Conservation (phyloP, 2,329 filamentous ascomycete genomes). For the Bipolaris oryzae region DNA sequence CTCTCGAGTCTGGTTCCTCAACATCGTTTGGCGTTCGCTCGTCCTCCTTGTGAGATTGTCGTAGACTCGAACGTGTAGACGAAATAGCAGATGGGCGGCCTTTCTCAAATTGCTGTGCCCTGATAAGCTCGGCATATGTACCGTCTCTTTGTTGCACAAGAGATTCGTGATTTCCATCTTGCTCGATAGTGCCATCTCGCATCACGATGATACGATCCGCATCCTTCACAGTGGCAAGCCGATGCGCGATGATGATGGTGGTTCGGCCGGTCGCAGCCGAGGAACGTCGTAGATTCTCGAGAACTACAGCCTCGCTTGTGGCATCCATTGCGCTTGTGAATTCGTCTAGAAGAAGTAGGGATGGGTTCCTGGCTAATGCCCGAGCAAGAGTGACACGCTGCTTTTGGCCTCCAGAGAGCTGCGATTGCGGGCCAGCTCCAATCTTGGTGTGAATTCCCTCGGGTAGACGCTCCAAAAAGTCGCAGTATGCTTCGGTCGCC, state of each 20-base stretch:
- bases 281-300: constrained; percentile 40
- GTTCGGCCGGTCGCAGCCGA: constrained; percentile 38
- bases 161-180: constrained; percentile 42
- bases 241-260: constrained; percentile 47
- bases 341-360: constrained; percentile 45
- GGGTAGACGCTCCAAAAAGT: constrained; percentile 45
- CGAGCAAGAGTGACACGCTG: constrained; percentile 48
- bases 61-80: constrained; percentile 28
- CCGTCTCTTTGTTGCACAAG: constrained; percentile 36
- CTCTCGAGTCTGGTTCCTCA: constrained; percentile 6
- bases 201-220: constrained; percentile 48
- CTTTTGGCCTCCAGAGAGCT: constrained; percentile 48
- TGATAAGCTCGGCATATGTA: constrained; percentile 41
- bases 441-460: constrained; percentile 44
- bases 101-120: constrained; percentile 46
- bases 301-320: constrained; percentile 40
- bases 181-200: constrained; percentile 39
- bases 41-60: constrained; percentile 21
- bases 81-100: constrained; percentile 30
- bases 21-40: background rate
- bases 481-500: constrained; percentile 61
- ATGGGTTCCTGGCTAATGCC: constrained; percentile 42
- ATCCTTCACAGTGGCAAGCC: constrained; percentile 46
- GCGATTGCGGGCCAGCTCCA: constrained; percentile 41
- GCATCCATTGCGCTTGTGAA: constrained; percentile 44